These are phyloP conservation scores for Fistulina hepatica DNA, from an alignment of 1,284 basidiomycete species.

Conservation along the genomic window DNA sequence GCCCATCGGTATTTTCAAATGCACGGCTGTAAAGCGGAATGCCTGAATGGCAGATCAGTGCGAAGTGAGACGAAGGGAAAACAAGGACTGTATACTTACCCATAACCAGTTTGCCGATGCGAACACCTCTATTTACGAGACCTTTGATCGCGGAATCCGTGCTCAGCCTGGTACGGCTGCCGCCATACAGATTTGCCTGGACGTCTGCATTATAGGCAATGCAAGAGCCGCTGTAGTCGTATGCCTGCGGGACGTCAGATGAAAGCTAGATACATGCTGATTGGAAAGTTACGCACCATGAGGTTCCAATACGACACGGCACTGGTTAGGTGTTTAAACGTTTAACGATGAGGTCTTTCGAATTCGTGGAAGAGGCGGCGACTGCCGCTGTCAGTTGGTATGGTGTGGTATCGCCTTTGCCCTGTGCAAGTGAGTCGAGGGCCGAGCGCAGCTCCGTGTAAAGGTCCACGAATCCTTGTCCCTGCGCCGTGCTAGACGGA, in stretches of 20 bases:
- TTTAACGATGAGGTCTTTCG: conserved; percentile 49
- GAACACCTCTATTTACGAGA: conserved; percentile 61
- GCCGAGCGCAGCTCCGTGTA: conserved; percentile 44
- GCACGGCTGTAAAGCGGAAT: conserved; percentile 81
- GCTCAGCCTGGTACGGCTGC: conserved; percentile 45
- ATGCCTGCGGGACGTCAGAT: conserved; percentile 36
- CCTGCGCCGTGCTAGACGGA: conserved; percentile 38
- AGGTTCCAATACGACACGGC: conserved; percentile 83
- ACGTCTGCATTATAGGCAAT: conserved; percentile 54
- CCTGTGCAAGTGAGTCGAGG: conserved; percentile 37
- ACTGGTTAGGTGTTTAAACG: not conserved
- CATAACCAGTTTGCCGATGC: conserved; percentile 64
- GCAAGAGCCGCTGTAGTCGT: conserved; percentile 72
- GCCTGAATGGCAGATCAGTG: conserved; percentile 33
- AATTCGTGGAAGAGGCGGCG: conserved; percentile 57
- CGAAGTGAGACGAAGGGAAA: conserved; percentile 1
- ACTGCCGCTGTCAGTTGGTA: conserved; percentile 51
- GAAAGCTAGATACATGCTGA: not conserved
- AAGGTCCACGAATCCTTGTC: conserved; percentile 49
- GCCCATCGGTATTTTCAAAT: conserved; percentile 70
- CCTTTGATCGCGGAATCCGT: conserved; percentile 64
- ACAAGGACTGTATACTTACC: conserved; percentile 32
- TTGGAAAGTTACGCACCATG: conserved; percentile 50
- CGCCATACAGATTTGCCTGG: conserved; percentile 77
- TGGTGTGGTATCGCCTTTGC: conserved; percentile 49